These are phyloP conservation scores for Euphorbia peplus DNA, from an alignment of 345 rosid genomes.

Conservation along the genomic window DNA sequence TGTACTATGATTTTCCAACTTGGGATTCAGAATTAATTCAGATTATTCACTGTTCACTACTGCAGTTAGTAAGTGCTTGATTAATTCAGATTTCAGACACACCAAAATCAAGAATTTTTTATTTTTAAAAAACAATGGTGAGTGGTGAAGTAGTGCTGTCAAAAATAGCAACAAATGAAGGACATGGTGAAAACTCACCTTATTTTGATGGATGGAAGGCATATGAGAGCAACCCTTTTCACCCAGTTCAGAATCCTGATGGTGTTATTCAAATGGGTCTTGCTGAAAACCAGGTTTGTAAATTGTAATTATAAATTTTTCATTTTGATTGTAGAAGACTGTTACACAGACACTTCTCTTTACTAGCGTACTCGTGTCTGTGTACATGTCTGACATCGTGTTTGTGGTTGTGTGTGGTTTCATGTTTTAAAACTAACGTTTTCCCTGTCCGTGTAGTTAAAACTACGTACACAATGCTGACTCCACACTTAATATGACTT, in stretches of 20 bases:
- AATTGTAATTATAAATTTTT: not conserved
- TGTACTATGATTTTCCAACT: not conserved
- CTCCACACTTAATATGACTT: too few species aligned
- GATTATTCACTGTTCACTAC: not conserved
- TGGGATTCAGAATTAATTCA: not conserved
- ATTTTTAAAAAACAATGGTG: constrained; percentile 8
- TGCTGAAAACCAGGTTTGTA: constrained; percentile 73
- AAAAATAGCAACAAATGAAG: constrained; percentile 47
- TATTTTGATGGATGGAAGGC: constrained; percentile 93
- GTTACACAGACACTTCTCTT: too few species aligned
- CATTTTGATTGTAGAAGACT: not conserved
- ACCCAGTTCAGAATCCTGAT: constrained; percentile 43
- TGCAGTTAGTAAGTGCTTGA: too few species aligned
- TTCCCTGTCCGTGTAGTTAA: too few species aligned
- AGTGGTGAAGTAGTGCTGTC: constrained; percentile 41
- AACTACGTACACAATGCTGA: too few species aligned
- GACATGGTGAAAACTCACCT: constrained; percentile 73
- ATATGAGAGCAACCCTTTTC: constrained; percentile 64
- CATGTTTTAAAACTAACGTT: too few species aligned
- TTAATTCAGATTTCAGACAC: too few species aligned
- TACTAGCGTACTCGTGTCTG: too few species aligned
- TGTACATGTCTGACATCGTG: too few species aligned
- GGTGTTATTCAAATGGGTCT: constrained; percentile 94
- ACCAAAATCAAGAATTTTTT: too few species aligned
- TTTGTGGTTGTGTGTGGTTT: too few species aligned